Conservation (phyloP, 768 basidiomycete genomes). For the Leucocoprinus sp. region DNA sequence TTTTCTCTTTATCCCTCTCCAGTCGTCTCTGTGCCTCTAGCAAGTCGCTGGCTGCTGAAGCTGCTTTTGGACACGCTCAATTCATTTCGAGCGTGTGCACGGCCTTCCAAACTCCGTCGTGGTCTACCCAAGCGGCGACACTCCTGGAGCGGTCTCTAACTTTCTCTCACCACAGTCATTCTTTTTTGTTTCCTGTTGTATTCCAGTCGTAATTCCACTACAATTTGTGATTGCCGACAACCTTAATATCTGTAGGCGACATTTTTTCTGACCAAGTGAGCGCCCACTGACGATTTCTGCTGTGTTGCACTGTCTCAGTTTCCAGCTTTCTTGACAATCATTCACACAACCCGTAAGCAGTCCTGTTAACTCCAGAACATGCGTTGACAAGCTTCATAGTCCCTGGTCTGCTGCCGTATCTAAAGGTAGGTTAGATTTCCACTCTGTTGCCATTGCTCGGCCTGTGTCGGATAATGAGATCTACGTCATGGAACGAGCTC, state of each 20-base stretch:
- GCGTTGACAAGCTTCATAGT: neutral
- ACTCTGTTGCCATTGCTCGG: neutral
- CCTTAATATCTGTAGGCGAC: slow-evolving; percentile 15
- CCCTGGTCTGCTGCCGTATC: slow-evolving; percentile 4
- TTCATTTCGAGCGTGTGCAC: slow-evolving; percentile 43
- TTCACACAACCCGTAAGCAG: neutral
- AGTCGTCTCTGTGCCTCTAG: slow-evolving; percentile 26
- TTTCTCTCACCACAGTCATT: slow-evolving; percentile 39
- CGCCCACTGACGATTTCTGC: slow-evolving; percentile 5
- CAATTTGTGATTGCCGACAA: slow-evolving; percentile 24
- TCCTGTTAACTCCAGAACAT: neutral
- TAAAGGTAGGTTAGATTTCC: slow-evolving; percentile 3
- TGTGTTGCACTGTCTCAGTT: neutral
- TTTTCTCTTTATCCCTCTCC: slow-evolving; percentile 28
- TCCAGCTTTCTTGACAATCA: slow-evolving; percentile 8
- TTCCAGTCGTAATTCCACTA: slow-evolving; percentile 15
- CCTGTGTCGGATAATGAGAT: slow-evolving; percentile 5
- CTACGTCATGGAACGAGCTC: slow-evolving; percentile 25
- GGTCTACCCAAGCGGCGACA: slow-evolving; percentile 29
- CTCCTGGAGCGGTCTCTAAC: slow-evolving; percentile 19
- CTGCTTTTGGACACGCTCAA: slow-evolving; percentile 35
- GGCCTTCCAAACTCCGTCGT: slow-evolving; percentile 18
- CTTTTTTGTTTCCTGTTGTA: slow-evolving; percentile 29
- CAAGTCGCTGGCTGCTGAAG: slow-evolving; percentile 25
- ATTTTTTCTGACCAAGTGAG: neutral